These are phyloP conservation scores for Saccharomycopsis malanga DNA, from an alignment of 805 yeast genomes.

Conservation along the genomic window DNA sequence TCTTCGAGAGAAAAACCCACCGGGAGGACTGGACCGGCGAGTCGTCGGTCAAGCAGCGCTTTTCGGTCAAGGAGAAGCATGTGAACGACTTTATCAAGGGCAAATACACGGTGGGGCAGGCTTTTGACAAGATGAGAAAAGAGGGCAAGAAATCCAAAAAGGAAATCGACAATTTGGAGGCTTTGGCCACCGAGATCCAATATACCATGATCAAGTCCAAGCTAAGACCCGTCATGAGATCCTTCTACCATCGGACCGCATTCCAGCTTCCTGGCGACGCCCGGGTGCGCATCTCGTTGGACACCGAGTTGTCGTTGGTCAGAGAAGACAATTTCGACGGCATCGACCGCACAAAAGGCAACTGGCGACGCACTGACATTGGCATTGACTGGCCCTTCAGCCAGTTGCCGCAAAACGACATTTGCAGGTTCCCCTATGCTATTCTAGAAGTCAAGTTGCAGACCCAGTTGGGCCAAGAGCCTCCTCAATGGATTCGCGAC, in stretches of 20 bases:
- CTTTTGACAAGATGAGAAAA: conserved; percentile 84
- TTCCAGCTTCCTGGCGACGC: conserved; percentile 99
- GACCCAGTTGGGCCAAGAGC: conserved; percentile 98
- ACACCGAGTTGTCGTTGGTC: conserved; percentile 94
- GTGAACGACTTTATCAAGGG: conserved; percentile 83
- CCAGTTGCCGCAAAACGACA: conserved; percentile 77
- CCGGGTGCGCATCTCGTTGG: conserved; percentile 95
- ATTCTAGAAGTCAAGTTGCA: conserved; percentile 95
- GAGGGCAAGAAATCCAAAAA: conserved; percentile 83
- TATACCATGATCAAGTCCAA: conserved; percentile 78
- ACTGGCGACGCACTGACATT: conserved; percentile 98
- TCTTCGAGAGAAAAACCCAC: conserved; percentile 96
- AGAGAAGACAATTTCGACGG: conserved; percentile 98
- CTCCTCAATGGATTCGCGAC: conserved; percentile 96
- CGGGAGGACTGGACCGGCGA: conserved; percentile 99
- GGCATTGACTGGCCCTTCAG: conserved; percentile 95
- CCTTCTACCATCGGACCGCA: conserved; percentile 96
- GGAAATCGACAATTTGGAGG: conserved; percentile 89
- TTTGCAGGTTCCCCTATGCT: conserved; percentile 94
- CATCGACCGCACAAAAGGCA: conserved; percentile 75
- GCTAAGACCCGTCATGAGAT: conserved; percentile 89
- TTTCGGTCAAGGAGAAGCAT: conserved; percentile 83
- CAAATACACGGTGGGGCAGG: conserved; percentile 77
- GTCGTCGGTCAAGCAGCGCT: conserved; percentile 97
- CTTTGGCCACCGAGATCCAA: conserved; percentile 88